Conservation (phyloP, 345 rosid species). For the Acer yangbiense region DNA sequence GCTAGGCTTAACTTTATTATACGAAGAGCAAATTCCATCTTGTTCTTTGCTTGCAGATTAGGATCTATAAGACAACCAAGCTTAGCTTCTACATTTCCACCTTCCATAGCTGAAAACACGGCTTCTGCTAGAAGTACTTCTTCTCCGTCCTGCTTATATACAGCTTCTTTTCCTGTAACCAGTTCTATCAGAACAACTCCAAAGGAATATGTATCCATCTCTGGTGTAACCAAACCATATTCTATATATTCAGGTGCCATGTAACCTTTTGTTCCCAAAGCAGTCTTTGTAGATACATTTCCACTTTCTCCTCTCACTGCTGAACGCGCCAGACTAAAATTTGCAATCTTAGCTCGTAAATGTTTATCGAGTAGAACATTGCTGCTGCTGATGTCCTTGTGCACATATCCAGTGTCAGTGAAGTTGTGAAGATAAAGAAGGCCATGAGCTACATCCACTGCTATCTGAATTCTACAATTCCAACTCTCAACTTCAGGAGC, state of each 20-base stretch:
- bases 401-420: conserved; percentile 42
- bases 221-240: conserved; percentile 36
- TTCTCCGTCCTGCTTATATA: conserved; percentile 25
- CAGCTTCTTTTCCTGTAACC: conserved; percentile 44
- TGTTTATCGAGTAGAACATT: conserved; percentile 38
- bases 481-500: conserved; percentile 23
- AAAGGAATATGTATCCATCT: conserved; percentile 49
- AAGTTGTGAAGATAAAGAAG: conserved; percentile 53
- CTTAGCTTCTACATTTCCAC: conserved; percentile 27
- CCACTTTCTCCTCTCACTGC: conserved; percentile 29
- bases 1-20: conserved; percentile 32
- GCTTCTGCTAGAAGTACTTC: conserved; percentile 30
- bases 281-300: conserved; percentile 20
- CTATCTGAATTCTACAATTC: conserved; percentile 43
- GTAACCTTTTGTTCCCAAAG: conserved; percentile 41
- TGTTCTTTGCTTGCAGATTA: conserved; percentile 18
- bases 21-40: conserved; percentile 22
- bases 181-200: conserved; percentile 49
- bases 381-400: conserved; percentile 43
- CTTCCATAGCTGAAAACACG: conserved; percentile 12
- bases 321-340: conserved; percentile 41
- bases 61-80: conserved; percentile 33
- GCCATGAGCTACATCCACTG: conserved; percentile 48
- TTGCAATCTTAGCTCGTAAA: conserved; percentile 46
- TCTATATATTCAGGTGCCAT: conserved; percentile 49